Base-by-base conservation (phyloP, 192 early-diverging fungal species). In the Globomyces pollinis-pini region DNA sequence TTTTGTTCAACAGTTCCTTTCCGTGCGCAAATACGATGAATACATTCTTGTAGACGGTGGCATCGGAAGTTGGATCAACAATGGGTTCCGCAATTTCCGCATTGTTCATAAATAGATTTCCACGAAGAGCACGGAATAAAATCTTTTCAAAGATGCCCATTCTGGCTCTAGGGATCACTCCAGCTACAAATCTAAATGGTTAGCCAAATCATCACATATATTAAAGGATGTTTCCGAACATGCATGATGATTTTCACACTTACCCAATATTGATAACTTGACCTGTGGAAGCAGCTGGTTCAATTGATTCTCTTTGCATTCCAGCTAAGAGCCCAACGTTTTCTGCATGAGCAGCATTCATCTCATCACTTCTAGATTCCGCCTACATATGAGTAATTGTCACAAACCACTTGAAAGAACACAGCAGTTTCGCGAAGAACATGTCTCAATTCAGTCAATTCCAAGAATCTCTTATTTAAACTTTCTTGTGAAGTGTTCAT, bases 1-100 rank as follows among this genome's bases (percentile, higher is more conserved):
- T 94, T 57, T 96, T 93, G 64, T 77, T 78, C 30, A 96, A 72
- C 61, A 98, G 78, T 65, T 93, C 88, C 50, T 78, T 73, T 49
- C 96, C 96, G 61, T 99, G 96, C 7, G 94, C 93, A 84, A 99
- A 99, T 58, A 99, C 90, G 52, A 93, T 86, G 65, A 99, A 98
- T 3, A 96, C 96, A 63, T 90, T 94, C 80, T 99, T 99, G 59
- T 93, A 84, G 3, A 96, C 85, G 7, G 79, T 63, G 60, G 88
- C 85, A 62, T 98, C 94, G 0, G 84, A 87, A 45, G 76, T 82
- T 7, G 94, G 94, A 62, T 99, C 96, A 38, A 80, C 73, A 62
- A 99, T 91, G 4, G 85, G 80, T 65, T 98, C 96, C 36, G 91
- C 91, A 62, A 99, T 96, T 62, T 96, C 94, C 2, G 91, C 90